Conservation (phyloP, 306 rosid genomes). For the Cyamopsis tetragonoloba region DNA sequence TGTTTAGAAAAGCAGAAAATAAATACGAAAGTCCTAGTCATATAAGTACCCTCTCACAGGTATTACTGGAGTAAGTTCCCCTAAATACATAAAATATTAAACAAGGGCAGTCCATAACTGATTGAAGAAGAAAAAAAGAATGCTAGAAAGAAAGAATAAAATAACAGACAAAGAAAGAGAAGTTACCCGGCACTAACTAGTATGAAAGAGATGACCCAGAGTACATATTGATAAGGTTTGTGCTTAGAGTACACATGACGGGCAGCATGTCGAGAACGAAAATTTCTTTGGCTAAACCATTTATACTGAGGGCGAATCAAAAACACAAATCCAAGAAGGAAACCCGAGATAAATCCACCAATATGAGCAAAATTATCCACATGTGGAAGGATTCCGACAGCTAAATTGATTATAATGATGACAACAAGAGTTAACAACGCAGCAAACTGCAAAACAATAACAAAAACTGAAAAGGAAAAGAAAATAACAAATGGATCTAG, state of each 20-base stretch:
- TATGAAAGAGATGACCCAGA: constrained; percentile 58
- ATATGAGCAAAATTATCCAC: constrained; percentile 88
- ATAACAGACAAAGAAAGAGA: too few relatives aligned
- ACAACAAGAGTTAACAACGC: constrained; percentile 62
- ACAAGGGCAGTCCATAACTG: too few relatives aligned
- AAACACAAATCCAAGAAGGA: constrained; percentile 77
- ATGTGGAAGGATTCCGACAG: constrained; percentile 84
- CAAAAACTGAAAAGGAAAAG: not conserved
- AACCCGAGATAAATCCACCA: constrained; percentile 82
- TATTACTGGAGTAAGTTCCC: not conserved
- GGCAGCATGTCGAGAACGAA: constrained; percentile 20
- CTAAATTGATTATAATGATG: constrained; percentile 61
- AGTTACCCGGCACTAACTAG: constrained; percentile 52
- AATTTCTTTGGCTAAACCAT: constrained; percentile 50
- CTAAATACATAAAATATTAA: not conserved
- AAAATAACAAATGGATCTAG: constrained; percentile 27
- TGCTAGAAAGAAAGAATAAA: too few relatives aligned
- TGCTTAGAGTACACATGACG: constrained; percentile 49
- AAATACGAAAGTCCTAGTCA: constrained; percentile 8
- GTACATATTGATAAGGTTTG: constrained; percentile 62
- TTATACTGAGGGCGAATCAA: constrained; percentile 74
- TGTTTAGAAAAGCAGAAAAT: too few relatives aligned
- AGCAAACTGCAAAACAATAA: constrained; percentile 51
- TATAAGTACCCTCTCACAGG: not conserved
- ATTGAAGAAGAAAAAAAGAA: too few relatives aligned